Evolutionary conservation across 2,329 filamentous ascomycete species (phyloP).

Genomic region (Cladosporium sp.): DNA sequence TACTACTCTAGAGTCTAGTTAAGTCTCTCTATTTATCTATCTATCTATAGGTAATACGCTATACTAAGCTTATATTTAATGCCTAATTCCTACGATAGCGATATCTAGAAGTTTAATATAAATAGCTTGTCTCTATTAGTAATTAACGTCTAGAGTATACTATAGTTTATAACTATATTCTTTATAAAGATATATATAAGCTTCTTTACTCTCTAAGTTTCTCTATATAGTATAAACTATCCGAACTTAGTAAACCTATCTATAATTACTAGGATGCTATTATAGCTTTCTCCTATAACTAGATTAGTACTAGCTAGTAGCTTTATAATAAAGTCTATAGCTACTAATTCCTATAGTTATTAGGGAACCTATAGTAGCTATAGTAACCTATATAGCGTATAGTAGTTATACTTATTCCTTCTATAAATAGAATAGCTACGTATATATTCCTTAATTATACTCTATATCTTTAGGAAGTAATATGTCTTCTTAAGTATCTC

Average conservation of each 20-base stretch:
- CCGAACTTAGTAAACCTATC: neutral
- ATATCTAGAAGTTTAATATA: neutral
- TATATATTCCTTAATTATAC: too few species aligned
- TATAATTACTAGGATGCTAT: neutral
- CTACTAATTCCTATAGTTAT: neutral
- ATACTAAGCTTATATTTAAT: neutral
- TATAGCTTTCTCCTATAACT: neutral
- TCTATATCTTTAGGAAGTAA: neutral
- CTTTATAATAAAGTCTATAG: neutral
- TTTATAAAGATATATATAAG: neutral
- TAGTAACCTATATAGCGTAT: neutral
- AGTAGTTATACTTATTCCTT: neutral
- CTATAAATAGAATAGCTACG: too few species aligned
- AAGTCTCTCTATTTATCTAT: neutral
- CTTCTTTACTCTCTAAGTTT: neutral
- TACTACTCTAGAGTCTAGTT: neutral
- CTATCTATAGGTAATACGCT: neutral
- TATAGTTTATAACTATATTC: neutral
- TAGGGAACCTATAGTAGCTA: neutral
- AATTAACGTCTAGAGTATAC: neutral
- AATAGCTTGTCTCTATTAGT: neutral
- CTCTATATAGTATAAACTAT: neutral
- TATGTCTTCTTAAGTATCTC: neutral
- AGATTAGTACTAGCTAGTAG: neutral
- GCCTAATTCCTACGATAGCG: neutral